Evolutionary conservation across 768 basidiomycete species (phyloP).

Genomic region (Cystofilobasidium capitatum): DNA sequence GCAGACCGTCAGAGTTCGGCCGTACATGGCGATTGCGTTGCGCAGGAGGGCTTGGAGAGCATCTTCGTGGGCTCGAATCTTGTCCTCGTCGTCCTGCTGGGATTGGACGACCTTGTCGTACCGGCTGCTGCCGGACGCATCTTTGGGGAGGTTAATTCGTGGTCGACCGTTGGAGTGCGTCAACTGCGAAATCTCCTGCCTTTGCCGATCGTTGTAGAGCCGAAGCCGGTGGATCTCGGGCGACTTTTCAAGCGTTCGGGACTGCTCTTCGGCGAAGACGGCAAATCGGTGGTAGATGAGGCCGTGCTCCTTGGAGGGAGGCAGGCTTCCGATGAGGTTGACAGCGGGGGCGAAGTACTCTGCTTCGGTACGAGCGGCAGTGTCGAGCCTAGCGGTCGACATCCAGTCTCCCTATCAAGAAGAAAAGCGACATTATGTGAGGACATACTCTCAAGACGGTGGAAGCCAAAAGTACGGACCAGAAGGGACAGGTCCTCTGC

Average conservation of each 20-base stretch:
- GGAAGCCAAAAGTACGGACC: slow-evolving; percentile 44
- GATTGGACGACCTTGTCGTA: background rate
- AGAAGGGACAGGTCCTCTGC: slow-evolving; percentile 47
- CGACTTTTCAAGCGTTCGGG: slow-evolving; percentile 57
- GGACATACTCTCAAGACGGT: background rate
- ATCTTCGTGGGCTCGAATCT: slow-evolving; percentile 42
- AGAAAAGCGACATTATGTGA: background rate
- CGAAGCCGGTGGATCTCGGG: slow-evolving; percentile 61
- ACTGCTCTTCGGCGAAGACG: slow-evolving; percentile 79
- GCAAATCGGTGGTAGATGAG: slow-evolving; percentile 69
- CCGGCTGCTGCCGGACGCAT: slow-evolving; percentile 8
- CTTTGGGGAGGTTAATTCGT: background rate
- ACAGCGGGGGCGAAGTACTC: slow-evolving; percentile 63
- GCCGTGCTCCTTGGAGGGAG: slow-evolving; percentile 28
- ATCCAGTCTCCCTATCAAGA: slow-evolving; percentile 72
- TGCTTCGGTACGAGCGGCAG: slow-evolving; percentile 58
- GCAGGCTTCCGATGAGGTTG: slow-evolving; percentile 33
- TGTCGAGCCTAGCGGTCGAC: slow-evolving; percentile 71
- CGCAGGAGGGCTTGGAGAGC: slow-evolving; percentile 56
- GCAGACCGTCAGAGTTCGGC: slow-evolving; percentile 58
- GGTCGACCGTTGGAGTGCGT: background rate
- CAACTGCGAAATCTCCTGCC: slow-evolving; percentile 44
- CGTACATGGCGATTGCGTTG: slow-evolving; percentile 76
- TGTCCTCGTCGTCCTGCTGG: slow-evolving; percentile 49
- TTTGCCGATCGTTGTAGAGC: slow-evolving; percentile 63